Evolutionary conservation across 495 filamentous ascomycete genomes (phyloP).

Genomic region (Podospora bellae-mahoneyi): DNA sequence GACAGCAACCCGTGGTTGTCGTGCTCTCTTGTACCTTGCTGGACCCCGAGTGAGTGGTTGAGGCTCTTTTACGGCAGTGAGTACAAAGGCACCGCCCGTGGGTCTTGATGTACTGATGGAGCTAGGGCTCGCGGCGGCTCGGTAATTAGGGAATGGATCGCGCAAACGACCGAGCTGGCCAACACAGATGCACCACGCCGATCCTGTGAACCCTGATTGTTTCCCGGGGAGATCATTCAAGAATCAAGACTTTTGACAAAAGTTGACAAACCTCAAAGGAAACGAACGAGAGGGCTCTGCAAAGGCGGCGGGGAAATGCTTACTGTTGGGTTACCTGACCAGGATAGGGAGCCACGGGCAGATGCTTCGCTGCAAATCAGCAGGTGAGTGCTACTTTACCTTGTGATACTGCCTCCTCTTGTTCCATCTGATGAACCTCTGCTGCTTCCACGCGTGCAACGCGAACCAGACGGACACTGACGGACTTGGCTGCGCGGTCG

Average conservation of each 20-base stretch:
- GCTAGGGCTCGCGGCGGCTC: neutral
- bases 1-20: neutral
- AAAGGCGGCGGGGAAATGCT: neutral
- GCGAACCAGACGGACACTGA: neutral
- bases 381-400: neutral
- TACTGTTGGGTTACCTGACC: neutral
- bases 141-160: neutral
- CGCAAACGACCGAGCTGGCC: neutral
- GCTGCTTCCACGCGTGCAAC: neutral
- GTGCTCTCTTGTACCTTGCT: neutral
- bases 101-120: neutral
- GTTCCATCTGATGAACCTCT: neutral
- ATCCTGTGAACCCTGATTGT: constrained; percentile 7
- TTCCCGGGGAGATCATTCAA: neutral
- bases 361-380: neutral
- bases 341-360: neutral
- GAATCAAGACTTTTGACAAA: neutral
- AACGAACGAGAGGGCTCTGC: neutral
- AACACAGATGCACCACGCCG: constrained; percentile 2
- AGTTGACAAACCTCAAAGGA: neutral
- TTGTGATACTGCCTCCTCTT: neutral
- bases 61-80: neutral
- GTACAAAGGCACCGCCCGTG: neutral
- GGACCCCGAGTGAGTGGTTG: neutral
- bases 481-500: neutral